These are phyloP conservation scores for Aquilaria yunnanensis DNA, from an alignment of 345 rosid species.

Conservation along the genomic window DNA sequence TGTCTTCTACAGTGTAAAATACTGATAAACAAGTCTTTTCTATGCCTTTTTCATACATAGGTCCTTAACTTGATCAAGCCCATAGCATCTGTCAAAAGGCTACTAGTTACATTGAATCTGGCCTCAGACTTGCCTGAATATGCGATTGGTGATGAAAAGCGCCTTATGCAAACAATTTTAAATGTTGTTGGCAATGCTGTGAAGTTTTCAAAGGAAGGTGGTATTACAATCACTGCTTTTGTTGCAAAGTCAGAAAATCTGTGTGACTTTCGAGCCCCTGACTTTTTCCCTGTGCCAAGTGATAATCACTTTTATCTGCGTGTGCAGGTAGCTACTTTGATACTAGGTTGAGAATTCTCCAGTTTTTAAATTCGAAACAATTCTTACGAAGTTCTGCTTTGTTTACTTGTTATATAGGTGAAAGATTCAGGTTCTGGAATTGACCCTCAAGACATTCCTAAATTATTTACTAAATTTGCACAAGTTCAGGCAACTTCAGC, in stretches of 20 bases:
- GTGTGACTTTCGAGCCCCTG: constrained; percentile 60
- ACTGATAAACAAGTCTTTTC: background rate
- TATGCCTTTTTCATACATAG: constrained; percentile 35
- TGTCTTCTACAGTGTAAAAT: constrained; percentile 6
- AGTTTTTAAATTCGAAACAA: background rate
- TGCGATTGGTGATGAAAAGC: constrained; percentile 87
- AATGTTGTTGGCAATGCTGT: constrained; percentile 95
- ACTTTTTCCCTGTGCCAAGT: constrained; percentile 50
- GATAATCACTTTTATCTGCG: constrained; percentile 78
- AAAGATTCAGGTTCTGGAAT: constrained; percentile 88
- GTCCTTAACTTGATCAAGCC: constrained; percentile 88
- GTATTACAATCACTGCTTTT: constrained; percentile 60
- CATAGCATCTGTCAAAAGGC: constrained; percentile 78
- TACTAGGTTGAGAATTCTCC: constrained; percentile 5
- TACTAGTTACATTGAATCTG: constrained; percentile 56
- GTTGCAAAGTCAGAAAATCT: constrained; percentile 65
- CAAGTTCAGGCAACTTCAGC: constrained; percentile 61
- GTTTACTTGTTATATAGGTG: constrained; percentile 44
- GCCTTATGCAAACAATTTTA: constrained; percentile 78
- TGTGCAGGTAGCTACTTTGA: constrained; percentile 63
- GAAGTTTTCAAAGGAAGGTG: constrained; percentile 92
- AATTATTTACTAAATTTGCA: constrained; percentile 83
- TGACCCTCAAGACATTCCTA: constrained; percentile 84
- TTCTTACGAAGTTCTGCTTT: background rate
- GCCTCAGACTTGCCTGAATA: constrained; percentile 87